These are phyloP conservation scores for Poronia punctata DNA, from an alignment of 495 filamentous ascomycete species.

Conservation along the genomic window DNA sequence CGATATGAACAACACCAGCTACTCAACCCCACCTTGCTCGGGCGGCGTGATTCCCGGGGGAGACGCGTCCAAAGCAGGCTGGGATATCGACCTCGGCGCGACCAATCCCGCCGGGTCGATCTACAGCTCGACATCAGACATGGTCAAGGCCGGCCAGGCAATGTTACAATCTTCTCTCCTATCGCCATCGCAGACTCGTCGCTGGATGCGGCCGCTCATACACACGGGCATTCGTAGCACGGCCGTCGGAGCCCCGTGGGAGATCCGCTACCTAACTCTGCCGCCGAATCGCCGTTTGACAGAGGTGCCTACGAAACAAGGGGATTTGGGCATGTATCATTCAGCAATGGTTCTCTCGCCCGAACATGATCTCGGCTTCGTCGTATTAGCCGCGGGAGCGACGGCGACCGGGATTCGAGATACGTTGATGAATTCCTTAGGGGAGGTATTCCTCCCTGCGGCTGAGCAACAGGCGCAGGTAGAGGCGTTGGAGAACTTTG, in stretches of 20 bases:
- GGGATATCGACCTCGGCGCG: constrained; percentile 4
- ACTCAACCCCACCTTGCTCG: not conserved
- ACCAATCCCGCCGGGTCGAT: constrained; percentile 37
- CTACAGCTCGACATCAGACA: constrained; percentile 41
- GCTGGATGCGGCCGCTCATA: constrained; percentile 46
- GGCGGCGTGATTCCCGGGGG: constrained; percentile 9
- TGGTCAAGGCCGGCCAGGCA: constrained; percentile 40
- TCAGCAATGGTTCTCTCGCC: constrained; percentile 41
- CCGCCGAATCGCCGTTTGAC: constrained; percentile 22
- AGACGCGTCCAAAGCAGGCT: constrained; percentile 3
- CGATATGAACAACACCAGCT: constrained; percentile 15
- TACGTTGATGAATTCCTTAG: constrained; percentile 17
- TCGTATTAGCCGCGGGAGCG: constrained; percentile 33
- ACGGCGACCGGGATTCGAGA: constrained; percentile 22
- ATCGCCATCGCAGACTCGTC: constrained; percentile 33
- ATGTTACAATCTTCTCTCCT: constrained; percentile 45
- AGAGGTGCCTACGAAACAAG: constrained; percentile 50
- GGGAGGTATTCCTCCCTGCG: constrained; percentile 20
- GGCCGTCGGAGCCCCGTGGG: constrained; percentile 52
- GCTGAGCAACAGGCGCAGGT: constrained; percentile 37
- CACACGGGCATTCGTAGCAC: constrained; percentile 35
- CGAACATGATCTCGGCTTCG: constrained; percentile 48
- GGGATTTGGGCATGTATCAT: constrained; percentile 40
- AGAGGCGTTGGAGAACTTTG: constrained; percentile 29
- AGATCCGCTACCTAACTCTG: constrained; percentile 39